Base-by-base conservation (phyloP, 2,329 filamentous ascomycete species). In the Aspergillus flavus region DNA sequence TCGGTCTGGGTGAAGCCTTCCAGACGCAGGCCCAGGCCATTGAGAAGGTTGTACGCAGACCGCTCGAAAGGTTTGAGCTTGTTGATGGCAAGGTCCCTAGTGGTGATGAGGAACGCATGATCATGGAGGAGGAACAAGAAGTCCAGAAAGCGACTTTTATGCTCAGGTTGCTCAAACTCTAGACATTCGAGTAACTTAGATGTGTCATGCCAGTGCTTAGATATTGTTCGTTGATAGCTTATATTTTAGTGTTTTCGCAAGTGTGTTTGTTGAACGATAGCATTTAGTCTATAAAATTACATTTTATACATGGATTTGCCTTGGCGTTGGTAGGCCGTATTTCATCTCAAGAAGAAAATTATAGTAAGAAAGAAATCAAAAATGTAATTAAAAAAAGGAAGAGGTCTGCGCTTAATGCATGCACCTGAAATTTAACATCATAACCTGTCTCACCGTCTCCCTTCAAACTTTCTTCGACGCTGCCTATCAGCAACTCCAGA, bases 71-170 rank as follows among this genome's bases (percentile, higher is more conserved):
- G 77, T 87, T 89, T 71, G 80, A 85, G 57, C 81, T 86, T 43
- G 76, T 87, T 65, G 86, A 87, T 61, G 88, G 86, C 43, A 80
- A 87, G 77, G 82, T 84, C 34, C 80, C 83, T 1, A 82, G 83
- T 72, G 78, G 78, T 23, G 74, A 77, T n/a, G 81, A 86, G 64
- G 85, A 86, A 63, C 83, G 81, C 45, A 79, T 94, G 60, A 93
- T 96, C 74, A 83, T 86, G 48, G 88, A 96, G 78, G 93, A 96
- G 79, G 90, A 94, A 74, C 91, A 95, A 73, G 91, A 95, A 78
- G 86, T 96, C 64, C 91, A 94, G 73, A 92, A 92, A 75, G 91
- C 92, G 7, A 93, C 87, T 1, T 91, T 94, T 79, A 79, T 92
- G 80, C 79, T 96, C 75, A 87, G 91, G 70, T 77, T 96, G 69